phyloP scores from a whole-genome alignment of 2,329 filamentous ascomycete genomes.

The Diaporthe sp. region DNA sequence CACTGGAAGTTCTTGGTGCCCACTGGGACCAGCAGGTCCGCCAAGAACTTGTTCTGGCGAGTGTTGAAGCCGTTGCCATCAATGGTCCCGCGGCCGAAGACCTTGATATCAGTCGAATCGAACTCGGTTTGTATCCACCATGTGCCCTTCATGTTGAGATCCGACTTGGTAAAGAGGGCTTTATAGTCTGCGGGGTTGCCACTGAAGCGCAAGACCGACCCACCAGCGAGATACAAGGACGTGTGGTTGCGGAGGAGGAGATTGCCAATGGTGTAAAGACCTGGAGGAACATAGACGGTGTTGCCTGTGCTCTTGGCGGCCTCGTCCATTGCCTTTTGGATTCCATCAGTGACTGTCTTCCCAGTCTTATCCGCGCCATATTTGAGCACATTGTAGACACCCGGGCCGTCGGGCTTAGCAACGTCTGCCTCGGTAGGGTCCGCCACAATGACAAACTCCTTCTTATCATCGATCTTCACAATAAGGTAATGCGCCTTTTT shows the following conservation, averaged over 20 bases:
- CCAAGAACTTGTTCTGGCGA: slow-evolving; percentile 6
- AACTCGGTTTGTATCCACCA: slow-evolving; percentile 17
- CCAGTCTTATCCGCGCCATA: slow-evolving; percentile 11
- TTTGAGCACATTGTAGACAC: slow-evolving; percentile 1
- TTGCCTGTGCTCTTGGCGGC: slow-evolving; percentile 1
- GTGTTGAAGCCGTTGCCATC: slow-evolving; percentile 9
- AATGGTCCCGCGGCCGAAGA: slow-evolving; percentile 13
- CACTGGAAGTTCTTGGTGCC: slow-evolving; percentile 1
- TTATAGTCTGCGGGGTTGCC: background rate
- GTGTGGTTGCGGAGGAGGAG: slow-evolving; percentile 15
- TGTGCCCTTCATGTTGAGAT: slow-evolving; percentile 6
- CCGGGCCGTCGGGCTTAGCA: background rate
- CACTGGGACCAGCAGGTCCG: background rate
- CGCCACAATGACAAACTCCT: background rate
- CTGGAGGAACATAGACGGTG: background rate
- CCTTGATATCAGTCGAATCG: slow-evolving; percentile 14
- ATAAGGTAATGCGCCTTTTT: slow-evolving; percentile 15
- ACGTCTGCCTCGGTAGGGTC: background rate
- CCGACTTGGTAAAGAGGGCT: slow-evolving; percentile 8
- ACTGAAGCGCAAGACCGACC: background rate
- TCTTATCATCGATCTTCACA: slow-evolving; percentile 8
- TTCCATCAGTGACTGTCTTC: background rate
- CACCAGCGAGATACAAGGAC: background rate
- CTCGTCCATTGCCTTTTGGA: background rate
- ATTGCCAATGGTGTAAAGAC: slow-evolving; percentile 7